Percentiles rank a stretch among this genome's conserved stretches.
Evolutionary conservation across 768 basidiomycete species (phyloP).

Genomic region (Lentinula boryana): DNA sequence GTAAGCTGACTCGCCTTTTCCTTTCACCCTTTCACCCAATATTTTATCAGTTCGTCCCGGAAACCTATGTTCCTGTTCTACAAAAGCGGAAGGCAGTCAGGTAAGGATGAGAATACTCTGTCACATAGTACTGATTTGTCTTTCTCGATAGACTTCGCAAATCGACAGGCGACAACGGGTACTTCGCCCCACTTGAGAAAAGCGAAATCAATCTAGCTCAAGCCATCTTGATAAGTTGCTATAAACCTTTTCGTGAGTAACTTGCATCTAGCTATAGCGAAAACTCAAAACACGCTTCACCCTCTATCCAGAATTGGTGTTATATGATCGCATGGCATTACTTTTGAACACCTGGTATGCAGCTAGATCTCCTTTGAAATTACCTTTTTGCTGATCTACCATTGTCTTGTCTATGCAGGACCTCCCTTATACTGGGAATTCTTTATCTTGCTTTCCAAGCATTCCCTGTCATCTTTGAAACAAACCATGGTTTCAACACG

Average conservation of each 20-base stretch:
- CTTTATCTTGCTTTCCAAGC: conserved; percentile 63
- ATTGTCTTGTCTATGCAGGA: conserved; percentile 35
- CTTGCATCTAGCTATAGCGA: neutral
- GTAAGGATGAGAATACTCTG: conserved; percentile 22
- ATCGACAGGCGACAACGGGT: conserved; percentile 44
- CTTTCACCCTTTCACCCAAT: neutral
- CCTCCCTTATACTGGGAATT: conserved; percentile 50
- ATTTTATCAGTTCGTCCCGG: conserved; percentile 50
- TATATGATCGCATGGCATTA: conserved; percentile 72
- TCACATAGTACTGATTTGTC: neutral
- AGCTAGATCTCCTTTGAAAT: conserved; percentile 25
- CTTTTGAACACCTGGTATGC: conserved; percentile 63
- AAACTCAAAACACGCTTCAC: neutral
- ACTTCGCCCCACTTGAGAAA: conserved; percentile 57
- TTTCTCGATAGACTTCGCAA: conserved; percentile 39
- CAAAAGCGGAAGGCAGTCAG: conserved; percentile 51
- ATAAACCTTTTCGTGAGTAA: conserved; percentile 64
- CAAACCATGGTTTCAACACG: conserved; percentile 42
- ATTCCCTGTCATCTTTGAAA: conserved; percentile 45
- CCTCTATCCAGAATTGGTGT: conserved; percentile 42
- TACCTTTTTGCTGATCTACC: too few species aligned
- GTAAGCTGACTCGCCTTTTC: conserved; percentile 25
- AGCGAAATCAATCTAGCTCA: conserved; percentile 33
- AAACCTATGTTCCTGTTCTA: conserved; percentile 64
- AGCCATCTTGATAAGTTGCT: conserved; percentile 55